Base-by-base conservation (phyloP, 2,329 filamentous ascomycete genomes). In the Grosmannia clavigera region DNA sequence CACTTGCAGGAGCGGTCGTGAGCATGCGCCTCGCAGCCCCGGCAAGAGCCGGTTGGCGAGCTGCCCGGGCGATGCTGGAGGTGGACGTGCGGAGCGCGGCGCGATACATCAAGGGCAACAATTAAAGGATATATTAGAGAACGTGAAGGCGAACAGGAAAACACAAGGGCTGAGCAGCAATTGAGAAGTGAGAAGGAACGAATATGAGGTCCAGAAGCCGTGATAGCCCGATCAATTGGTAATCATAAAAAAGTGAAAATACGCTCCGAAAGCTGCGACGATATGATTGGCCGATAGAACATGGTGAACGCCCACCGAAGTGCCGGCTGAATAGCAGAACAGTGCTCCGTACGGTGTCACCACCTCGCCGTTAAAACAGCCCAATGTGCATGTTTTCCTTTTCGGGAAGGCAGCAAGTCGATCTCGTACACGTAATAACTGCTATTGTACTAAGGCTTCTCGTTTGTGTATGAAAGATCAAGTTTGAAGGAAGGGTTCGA, bases 1-100 rank as follows among this genome's bases (percentile, higher is more conserved):
- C 88, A 69, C 82, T 76, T 65, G 83, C 78, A 3, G 86, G 71
- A 14, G 74, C 70, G 60, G 81, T 82, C 60, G 79, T 82, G 64
- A 78, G 74, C 63, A 81, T 78, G 64, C 81, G 77, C 64, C 79
- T 74, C 55, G 76, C 72, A 43, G 70, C 71, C 54, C 72, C 68
- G 59, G 72, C 69, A 65, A 74, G 29, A n/a, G 68, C 65, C 16
- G 72, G 69, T 55, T 73, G 69, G 67, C 77, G 74, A 61, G 77
- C 66, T 61, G 72, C 69, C 66, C 72, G 71, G 65, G 75, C 67
- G 61, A 75, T 72, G 64, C 77, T 73, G 14, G 58, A 59, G 59
- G 78, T 74, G 64, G 77, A 71, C 57, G 78, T 73, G 66, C 79
- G 74, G 66, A 80, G 66, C 57, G 78, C 75, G 66, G 76, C 70